These are phyloP conservation scores for Pyrus betulifolia DNA, from an alignment of 306 rosid species.

Conservation along the genomic window DNA sequence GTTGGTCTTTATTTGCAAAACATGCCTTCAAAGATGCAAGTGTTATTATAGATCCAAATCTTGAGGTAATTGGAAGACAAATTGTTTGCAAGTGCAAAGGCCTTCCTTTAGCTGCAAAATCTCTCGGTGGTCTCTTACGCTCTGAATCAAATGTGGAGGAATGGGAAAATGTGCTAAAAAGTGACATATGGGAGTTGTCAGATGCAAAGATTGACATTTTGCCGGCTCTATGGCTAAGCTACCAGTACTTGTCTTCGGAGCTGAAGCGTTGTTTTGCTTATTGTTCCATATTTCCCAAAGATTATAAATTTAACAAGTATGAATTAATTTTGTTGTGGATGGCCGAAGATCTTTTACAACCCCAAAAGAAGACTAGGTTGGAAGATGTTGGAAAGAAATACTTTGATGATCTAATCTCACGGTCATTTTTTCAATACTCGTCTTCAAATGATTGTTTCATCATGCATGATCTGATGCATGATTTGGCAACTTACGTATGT, in stretches of 20 bases:
- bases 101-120: not conserved
- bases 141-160: not conserved
- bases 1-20: not conserved
- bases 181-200: not conserved
- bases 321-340: conserved; percentile 25
- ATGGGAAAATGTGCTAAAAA: not conserved
- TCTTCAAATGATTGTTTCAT: no score
- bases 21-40: not conserved
- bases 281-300: conserved; percentile 19
- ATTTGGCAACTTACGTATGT: not conserved
- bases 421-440: conserved; percentile 17
- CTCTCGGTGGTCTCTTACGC: not conserved
- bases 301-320: conserved; percentile 1
- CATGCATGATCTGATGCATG: not conserved
- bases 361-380: not conserved
- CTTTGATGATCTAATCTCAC: conserved; percentile 16
- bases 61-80: not conserved
- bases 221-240: not conserved
- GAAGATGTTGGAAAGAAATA: not conserved
- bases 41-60: not conserved
- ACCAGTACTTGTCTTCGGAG: not conserved
- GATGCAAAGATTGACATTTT: not conserved
- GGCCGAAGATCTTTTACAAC: conserved; percentile 24
- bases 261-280: conserved; percentile 9
- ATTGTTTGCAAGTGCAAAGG: not conserved